Evolutionary conservation across 2,329 filamentous ascomycete genomes (phyloP).

Genomic region (Ascochyta viciae-villosae): DNA sequence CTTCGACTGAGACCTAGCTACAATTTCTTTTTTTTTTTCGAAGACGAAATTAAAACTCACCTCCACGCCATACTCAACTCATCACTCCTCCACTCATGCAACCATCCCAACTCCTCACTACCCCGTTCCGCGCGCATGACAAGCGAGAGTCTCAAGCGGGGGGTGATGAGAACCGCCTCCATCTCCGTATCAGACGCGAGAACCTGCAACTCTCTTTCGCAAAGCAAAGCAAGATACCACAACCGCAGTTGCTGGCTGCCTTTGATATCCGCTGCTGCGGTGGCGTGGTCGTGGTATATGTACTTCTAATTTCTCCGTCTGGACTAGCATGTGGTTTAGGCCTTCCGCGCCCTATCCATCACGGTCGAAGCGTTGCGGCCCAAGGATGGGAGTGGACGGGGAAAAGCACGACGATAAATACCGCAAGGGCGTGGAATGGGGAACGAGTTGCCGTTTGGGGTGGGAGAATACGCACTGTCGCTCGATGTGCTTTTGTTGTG

Average conservation of each 20-base stretch:
- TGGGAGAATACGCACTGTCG: background rate
- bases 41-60: conserved; percentile 18
- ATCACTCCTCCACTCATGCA: conserved; percentile 40
- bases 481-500: background rate
- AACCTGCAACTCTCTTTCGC: too few species aligned
- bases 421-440: background rate
- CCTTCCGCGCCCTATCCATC: background rate
- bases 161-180: conserved; percentile 37
- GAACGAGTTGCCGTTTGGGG: background rate
- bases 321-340: background rate
- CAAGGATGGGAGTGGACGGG: background rate
- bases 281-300: too few species aligned
- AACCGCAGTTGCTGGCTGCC: too few species aligned
- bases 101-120: conserved; percentile 40
- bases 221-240: too few species aligned
- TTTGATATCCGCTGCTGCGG: too few species aligned
- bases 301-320: too few species aligned
- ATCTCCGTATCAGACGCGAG: conserved; percentile 12
- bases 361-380: background rate
- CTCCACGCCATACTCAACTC: conserved; percentile 41
- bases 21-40: too few species aligned
- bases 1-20: too few species aligned
- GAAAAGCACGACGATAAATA: background rate
- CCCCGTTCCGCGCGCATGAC: conserved; percentile 33
- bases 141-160: conserved; percentile 39